Percentiles rank a stretch among this genome's conserved stretches.
phyloP scores from a whole-genome alignment of 331 rosid genomes.

The Quercus phellos region DNA sequence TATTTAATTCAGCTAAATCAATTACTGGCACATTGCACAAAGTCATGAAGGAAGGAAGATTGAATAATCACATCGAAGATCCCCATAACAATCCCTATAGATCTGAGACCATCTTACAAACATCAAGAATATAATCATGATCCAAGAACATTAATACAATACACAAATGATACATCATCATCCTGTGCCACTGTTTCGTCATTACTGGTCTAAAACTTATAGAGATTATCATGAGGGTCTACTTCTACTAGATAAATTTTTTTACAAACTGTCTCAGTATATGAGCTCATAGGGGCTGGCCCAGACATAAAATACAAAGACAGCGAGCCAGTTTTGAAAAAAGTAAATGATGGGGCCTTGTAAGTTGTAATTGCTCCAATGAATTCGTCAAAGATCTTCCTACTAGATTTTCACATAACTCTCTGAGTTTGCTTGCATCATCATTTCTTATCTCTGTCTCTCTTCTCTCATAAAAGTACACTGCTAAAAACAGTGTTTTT shows the following conservation, averaged over 20 bases:
- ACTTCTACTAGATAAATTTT: neutral
- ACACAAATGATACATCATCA: too few species aligned
- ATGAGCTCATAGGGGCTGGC: slow-evolving; percentile 2
- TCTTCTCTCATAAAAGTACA: slow-evolving; percentile 31
- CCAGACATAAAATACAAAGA: slow-evolving; percentile 6
- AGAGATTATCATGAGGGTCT: neutral
- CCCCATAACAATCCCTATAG: neutral
- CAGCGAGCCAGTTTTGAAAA: neutral
- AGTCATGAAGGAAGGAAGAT: too few species aligned
- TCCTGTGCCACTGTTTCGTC: neutral
- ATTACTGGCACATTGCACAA: too few species aligned
- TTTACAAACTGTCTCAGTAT: neutral
- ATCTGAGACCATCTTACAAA: neutral
- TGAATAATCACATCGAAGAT: neutral
- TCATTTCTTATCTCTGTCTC: slow-evolving; percentile 17
- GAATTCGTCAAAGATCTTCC: slow-evolving; percentile 31
- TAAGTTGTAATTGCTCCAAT: slow-evolving; percentile 13
- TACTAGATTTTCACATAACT: slow-evolving; percentile 34
- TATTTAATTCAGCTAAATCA: too few species aligned
- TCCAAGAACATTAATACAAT: neutral
- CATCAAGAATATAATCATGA: neutral
- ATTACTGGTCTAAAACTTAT: neutral
- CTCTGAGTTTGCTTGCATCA: slow-evolving; percentile 53
- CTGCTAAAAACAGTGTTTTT: slow-evolving; percentile 32
- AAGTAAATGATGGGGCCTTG: neutral